Conservation (phyloP, 345 rosid species). For the Brassica juncea region DNA sequence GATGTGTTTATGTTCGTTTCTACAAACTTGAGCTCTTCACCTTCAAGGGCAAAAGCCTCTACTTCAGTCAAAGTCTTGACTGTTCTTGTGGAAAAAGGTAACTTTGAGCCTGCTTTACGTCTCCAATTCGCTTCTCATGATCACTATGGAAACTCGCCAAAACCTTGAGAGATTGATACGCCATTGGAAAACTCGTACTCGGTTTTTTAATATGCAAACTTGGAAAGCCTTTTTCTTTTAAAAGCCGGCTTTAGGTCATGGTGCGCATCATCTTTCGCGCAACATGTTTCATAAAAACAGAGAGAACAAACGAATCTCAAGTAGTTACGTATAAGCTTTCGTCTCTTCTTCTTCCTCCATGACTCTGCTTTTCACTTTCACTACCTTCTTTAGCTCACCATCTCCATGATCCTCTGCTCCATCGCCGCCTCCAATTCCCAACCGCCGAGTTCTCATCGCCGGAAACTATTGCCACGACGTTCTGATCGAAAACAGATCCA, state of each 20-base stretch:
- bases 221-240: too few relatives aligned
- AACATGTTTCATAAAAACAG: slow-evolving; percentile 31
- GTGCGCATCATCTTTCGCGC: not conserved
- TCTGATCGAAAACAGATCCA: slow-evolving; percentile 54
- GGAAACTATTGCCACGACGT: slow-evolving; percentile 96
- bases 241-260: too few relatives aligned
- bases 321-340: slow-evolving; percentile 15
- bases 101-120: slow-evolving; percentile 58
- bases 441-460: slow-evolving; percentile 61
- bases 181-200: too few relatives aligned
- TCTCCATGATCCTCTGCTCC: slow-evolving; percentile 40
- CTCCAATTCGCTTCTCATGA: too few relatives aligned
- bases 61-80: slow-evolving; percentile 74
- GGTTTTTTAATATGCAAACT: too few relatives aligned
- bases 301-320: slow-evolving; percentile 36
- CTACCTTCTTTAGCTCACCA: not conserved
- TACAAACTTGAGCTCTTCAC: slow-evolving; percentile 84
- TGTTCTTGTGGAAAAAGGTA: slow-evolving; percentile 81
- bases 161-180: too few relatives aligned
- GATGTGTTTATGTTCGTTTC: too few relatives aligned
- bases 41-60: slow-evolving; percentile 83
- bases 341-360: not conserved
- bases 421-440: slow-evolving; percentile 23
- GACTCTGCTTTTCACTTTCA: not conserved
- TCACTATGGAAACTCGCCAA: too few relatives aligned